Conservation (phyloP, 1,284 basidiomycete genomes). For the Irpex sp. region DNA sequence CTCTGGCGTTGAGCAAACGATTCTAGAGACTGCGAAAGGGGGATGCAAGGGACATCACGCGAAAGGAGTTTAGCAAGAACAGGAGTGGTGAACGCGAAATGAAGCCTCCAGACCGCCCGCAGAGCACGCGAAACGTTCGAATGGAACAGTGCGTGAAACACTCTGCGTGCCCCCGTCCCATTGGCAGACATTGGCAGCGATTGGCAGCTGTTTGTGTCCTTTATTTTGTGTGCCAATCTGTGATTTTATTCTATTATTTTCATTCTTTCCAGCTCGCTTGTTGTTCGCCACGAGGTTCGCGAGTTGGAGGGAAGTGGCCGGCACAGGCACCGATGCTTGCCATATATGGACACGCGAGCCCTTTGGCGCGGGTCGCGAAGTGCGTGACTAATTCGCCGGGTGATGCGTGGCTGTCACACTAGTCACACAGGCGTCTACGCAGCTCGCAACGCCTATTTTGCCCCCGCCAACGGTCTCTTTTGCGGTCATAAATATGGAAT, state of each 20-base stretch:
- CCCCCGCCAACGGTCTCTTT: background rate
- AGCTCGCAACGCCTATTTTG: background rate
- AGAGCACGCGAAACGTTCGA: background rate
- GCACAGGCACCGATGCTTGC: constrained; percentile 14
- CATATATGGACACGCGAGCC: constrained; percentile 5
- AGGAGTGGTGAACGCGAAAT: background rate
- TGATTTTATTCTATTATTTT: background rate
- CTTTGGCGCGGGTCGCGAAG: constrained; percentile 4
- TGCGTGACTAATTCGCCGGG: constrained; percentile 5
- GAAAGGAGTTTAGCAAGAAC: background rate
- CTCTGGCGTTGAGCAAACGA: background rate
- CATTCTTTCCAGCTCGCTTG: background rate
- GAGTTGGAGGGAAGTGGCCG: background rate
- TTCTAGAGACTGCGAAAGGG: background rate
- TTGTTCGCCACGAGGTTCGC: background rate
- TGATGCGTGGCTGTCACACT: background rate
- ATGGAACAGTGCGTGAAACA: background rate
- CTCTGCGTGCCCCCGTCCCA: background rate
- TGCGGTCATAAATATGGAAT: background rate
- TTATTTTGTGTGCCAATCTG: background rate
- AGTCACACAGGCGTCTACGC: background rate
- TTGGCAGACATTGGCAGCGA: background rate
- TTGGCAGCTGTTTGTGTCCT: background rate
- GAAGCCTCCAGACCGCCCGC: background rate
- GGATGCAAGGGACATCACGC: background rate